Evolutionary conservation across 768 basidiomycete genomes (phyloP).

Genomic region (Termitomyces sp.): DNA sequence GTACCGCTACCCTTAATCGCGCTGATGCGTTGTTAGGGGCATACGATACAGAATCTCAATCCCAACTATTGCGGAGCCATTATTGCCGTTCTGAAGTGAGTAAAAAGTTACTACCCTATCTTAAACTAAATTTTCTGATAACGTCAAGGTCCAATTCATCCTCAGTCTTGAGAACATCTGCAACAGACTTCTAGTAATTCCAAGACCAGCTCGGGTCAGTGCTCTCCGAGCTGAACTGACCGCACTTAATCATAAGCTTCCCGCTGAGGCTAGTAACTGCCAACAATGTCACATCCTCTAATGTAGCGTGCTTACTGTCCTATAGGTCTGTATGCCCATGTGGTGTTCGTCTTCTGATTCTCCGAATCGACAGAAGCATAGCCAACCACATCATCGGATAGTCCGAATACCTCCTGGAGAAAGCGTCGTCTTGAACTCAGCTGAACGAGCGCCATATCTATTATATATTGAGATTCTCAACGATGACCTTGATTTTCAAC

Average conservation of each 20-base stretch:
- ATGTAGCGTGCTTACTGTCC: not conserved
- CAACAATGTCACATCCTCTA: not conserved
- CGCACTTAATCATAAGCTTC: conserved; percentile 90
- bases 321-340: conserved; percentile 81
- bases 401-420: conserved; percentile 97
- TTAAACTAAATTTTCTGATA: conserved; percentile 4
- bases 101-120: conserved; percentile 2
- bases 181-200: conserved; percentile 86
- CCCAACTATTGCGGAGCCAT: conserved; percentile 73
- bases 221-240: conserved; percentile 96
- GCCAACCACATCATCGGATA: conserved; percentile 84
- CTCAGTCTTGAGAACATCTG: conserved; percentile 88
- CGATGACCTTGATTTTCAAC: conserved; percentile 91
- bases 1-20: conserved; percentile 35
- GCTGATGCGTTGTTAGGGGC: conserved; percentile 57
- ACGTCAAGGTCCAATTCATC: conserved; percentile 72
- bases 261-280: conserved; percentile 72
- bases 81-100: conserved; percentile 84
- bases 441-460: conserved; percentile 91
- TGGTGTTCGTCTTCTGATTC: conserved; percentile 77
- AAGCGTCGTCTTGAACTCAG: conserved; percentile 96
- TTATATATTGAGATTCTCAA: conserved; percentile 88
- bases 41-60: conserved; percentile 65
- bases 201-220: conserved; percentile 90
- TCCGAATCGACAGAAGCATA: conserved; percentile 31